Base-by-base conservation (phyloP, 805 yeast species). In the Debaryomyces hansenii region DNA sequence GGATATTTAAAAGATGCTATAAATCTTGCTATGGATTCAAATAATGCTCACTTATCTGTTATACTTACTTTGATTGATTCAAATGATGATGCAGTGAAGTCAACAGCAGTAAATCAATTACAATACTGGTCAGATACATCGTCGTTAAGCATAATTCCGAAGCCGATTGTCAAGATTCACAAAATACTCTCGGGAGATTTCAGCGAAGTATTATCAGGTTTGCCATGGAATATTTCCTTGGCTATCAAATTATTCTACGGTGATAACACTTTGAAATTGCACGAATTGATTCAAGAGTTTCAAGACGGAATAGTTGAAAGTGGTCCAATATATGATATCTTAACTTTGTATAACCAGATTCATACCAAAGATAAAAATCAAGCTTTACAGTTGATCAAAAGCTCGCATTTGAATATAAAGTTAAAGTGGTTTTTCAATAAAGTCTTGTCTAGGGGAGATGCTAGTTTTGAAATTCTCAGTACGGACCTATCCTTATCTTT, bases 61-160 rank as follows among this genome's bases (percentile, higher is more conserved):
- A 57, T 89, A 21, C 63, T 92, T 10, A 77, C 96, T 0, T 67
- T 87, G 37, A 61, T 86, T 6, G 96, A 88, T 29, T 83, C 94
- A 0, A 84, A 85, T 54, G 87, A 84, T 53, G 74, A 74, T 0
- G 72, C 75, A 1, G 84, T 86, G 3, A 72, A 73, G 41, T 57
- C 56, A 0, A 70, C 81, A 43, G 91, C 97, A 0, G 52, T 59
- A 5, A 62, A 63, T 29, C 97, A 90, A 64, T 63, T 92, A 20
- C 65, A 69, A 2, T 79, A 77, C 33, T 91, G 97, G 97, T 62
- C 62, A 27, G 68, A 71, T 3, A 66, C 67, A 5, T 70, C 72
- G 4, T 66, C 68, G 4, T 45, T 70, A 27, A 60, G 58, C 24
- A 64, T 62, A 40, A 81, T 85, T 45, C 90, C 95, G 1, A 46